Evolutionary conservation across 345 rosid genomes (phyloP).

Genomic region (Salix koriyanagi): DNA sequence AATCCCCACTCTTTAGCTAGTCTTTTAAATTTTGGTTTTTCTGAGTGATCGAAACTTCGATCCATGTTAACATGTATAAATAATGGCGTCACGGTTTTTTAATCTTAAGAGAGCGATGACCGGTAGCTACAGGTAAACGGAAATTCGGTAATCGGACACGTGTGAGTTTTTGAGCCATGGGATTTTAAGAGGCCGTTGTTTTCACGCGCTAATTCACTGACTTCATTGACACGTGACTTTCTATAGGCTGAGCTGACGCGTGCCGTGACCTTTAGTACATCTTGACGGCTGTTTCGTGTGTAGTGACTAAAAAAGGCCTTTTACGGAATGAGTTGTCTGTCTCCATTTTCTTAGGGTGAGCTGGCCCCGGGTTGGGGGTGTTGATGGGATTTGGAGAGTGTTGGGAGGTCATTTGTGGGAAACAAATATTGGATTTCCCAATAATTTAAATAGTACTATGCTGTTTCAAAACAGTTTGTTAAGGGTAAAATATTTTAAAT

Average conservation of each 20-base stretch:
- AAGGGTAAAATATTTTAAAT: too few species aligned
- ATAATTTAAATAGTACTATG: too few species aligned
- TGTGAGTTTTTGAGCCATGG: constrained; percentile 26
- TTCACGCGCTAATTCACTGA: constrained; percentile 6
- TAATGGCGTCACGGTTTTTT: constrained; percentile 12
- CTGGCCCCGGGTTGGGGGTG: not conserved
- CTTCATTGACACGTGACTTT: constrained; percentile 35
- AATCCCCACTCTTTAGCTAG: not conserved
- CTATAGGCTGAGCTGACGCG: constrained; percentile 31
- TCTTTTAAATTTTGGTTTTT: not conserved
- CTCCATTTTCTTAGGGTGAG: not conserved
- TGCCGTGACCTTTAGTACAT: not conserved
- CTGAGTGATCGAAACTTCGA: constrained; percentile 11
- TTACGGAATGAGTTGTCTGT: not conserved
- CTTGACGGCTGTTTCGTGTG: not conserved
- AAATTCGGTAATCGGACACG: constrained; percentile 23
- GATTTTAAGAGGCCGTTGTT: constrained; percentile 13
- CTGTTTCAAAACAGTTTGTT: too few species aligned
- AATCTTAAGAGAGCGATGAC: constrained; percentile 27
- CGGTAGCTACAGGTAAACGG: constrained; percentile 27
- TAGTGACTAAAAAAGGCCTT: constrained; percentile 30
- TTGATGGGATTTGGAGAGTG: not conserved
- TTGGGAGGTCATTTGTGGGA: constrained; percentile 16
- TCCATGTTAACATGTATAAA: not conserved
- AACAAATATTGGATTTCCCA: not conserved